These are phyloP conservation scores for Cladosporium velox DNA, from an alignment of 2,329 filamentous ascomycete genomes.

Conservation along the genomic window DNA sequence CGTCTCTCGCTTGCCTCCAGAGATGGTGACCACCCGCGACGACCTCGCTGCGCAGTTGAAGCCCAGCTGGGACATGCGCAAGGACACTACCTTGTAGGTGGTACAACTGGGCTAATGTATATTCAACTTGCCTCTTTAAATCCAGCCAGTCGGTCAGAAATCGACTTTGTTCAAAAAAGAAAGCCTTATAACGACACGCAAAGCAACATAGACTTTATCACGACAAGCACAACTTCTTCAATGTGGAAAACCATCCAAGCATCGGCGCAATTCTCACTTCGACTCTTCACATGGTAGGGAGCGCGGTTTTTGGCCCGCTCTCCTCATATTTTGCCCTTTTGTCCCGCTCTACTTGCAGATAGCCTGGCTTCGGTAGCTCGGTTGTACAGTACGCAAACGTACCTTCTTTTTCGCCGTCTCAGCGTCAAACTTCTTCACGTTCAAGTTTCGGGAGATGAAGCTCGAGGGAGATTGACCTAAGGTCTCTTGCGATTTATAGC, in stretches of 20 bases:
- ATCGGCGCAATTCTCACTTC: conserved; percentile 8
- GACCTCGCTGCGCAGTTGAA: conserved; percentile 62
- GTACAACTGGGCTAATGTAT: conserved; percentile 4
- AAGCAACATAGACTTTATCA: conserved; percentile 18
- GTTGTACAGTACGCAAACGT: conserved; percentile 16
- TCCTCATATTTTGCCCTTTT: neutral
- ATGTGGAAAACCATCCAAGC: conserved; percentile 5
- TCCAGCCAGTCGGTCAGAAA: conserved; percentile 1
- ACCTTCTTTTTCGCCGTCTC: neutral
- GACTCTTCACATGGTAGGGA: neutral
- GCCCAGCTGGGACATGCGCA: conserved; percentile 57
- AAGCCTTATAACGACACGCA: conserved; percentile 17
- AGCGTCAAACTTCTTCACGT: neutral
- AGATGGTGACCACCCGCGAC: conserved; percentile 75
- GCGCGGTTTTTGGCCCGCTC: neutral
- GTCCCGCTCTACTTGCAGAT: neutral
- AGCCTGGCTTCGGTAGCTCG: neutral
- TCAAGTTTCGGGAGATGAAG: neutral
- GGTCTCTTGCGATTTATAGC: neutral
- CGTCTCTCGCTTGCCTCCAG: conserved; percentile 78
- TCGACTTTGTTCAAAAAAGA: conserved; percentile 4
- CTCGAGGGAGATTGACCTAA: neutral
- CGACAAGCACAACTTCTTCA: conserved; percentile 16
- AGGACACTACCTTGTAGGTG: conserved; percentile 6
- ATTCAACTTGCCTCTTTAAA: neutral